Base-by-base conservation (phyloP, 2,329 filamentous ascomycete species). In the Neopestalotiopsis sp. region DNA sequence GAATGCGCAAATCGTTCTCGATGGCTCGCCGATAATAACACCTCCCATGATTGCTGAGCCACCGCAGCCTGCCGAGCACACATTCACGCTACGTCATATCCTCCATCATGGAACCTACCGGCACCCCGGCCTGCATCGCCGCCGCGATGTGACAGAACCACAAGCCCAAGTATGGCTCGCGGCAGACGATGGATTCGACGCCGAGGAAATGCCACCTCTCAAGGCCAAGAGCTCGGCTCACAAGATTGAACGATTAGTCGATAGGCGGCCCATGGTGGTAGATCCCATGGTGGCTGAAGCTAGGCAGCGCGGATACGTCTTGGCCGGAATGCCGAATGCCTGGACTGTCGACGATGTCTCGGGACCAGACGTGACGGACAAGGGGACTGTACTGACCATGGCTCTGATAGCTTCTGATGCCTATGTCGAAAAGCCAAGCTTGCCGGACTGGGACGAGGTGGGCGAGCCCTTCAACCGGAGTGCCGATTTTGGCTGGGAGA, bases 391-490 rank as follows among this genome's bases (percentile, higher is more conserved):
- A 13, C 78, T 98, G 72, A 94, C 88, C 62, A 88, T 98, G 76
- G 95, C 96, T 0, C 90, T 92, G 74, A 97, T 98, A 90, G 92
- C 95, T 0, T 90, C 94, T 63, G 90, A 98, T 77, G 94, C 96
- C 42, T 99, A 99, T 77, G 92, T 97, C 13, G 85, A 92, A 68
- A 87, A 89, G 65, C 91, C 92, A 4, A 86, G 86, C 12, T 87
- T 90, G 63, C 89, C 90, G 2, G 91, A 97, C 72, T 98, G 96
- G 95, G 86, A 94, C 71, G 93, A 95, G 71, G 90, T 97, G 2
- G 90, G 92, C 58, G 86, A 86, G 10, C 90, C 89, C 1, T 98
- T 94, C 83, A 97, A 98, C 79, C 90, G 93, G 71, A 95, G 93
- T 5, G 90, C 89, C 67, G 93, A 95, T 77, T 98, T 98, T 82